Evolutionary conservation across 192 early-diverging fungal species (phyloP).

Genomic region (Backusella psychrophila): DNA sequence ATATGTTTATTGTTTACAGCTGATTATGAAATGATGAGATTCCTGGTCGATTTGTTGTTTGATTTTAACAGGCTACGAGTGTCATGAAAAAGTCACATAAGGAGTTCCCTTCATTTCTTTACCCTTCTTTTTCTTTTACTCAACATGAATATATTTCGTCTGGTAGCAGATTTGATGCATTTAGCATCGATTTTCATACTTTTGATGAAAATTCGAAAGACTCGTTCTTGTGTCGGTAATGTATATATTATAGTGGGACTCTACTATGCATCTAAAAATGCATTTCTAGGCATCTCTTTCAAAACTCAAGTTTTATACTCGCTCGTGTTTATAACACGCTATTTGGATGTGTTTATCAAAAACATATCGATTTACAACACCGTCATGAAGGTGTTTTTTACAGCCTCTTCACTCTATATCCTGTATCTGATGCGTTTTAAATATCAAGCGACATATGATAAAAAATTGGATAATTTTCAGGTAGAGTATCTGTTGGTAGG

Average conservation of each 20-base stretch:
- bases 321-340: slow-evolving; percentile 90
- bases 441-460: slow-evolving; percentile 92
- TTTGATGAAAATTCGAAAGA: slow-evolving; percentile 87
- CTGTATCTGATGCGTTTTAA: slow-evolving; percentile 85
- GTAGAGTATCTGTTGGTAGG: slow-evolving; percentile 82
- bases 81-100: background rate
- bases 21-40: background rate
- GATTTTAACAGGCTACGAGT: background rate
- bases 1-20: background rate
- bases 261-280: background rate
- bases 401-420: slow-evolving; percentile 81
- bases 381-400: slow-evolving; percentile 95
- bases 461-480: slow-evolving; percentile 86
- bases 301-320: slow-evolving; percentile 94
- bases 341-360: slow-evolving; percentile 81
- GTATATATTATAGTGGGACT: slow-evolving; percentile 79
- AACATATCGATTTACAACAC: slow-evolving; percentile 90
- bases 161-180: slow-evolving; percentile 17
- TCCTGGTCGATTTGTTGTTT: background rate
- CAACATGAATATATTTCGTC: slow-evolving; percentile 42
- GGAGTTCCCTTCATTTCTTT: background rate
- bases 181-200: slow-evolving; percentile 51
- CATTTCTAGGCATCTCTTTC: slow-evolving; percentile 86
- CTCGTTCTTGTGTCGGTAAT: slow-evolving; percentile 85
- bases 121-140: background rate